Base-by-base conservation (phyloP, 306 rosid species). In the Cucurbita pepo region DNA sequence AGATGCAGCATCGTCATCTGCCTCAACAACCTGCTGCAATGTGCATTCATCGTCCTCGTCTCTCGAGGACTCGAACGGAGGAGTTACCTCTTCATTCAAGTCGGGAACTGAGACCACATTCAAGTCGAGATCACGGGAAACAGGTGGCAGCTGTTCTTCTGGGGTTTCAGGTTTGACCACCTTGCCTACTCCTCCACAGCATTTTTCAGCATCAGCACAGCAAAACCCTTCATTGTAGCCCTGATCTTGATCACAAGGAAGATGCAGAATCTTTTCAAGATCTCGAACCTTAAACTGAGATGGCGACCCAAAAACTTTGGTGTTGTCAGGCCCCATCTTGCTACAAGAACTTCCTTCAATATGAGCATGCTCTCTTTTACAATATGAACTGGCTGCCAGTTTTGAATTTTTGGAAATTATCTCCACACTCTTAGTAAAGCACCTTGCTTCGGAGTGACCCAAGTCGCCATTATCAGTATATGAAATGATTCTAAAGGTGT, bases 401-500 rank as follows among this genome's bases (percentile, higher is more conserved):
- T 64, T 74, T 4, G 89, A 75, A 69, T 73, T 83, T 77, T 83
- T 95, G 69, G 82, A 82, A 71, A 95, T 79, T 78, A 95, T 77
- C 85, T 91, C 99, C 52, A 91, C 71, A 66, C 99, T 95, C 84
- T 84, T 91, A 70, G 97, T 91, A 86, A 95, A 95, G 83, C 99
- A 95, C 86, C 88, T 91, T 0, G 92, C 92, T 88, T 95, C 92
- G 19, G 99, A 95, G 86, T 95, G 99, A 78, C 99, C 99, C 81
- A 86, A 85, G 81, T 95, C 99, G 69, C 92, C 84, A 18, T 40
- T 67, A 74, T 91, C 95, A 0, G 89, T 86, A 72, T 63, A 89
- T 30, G 99, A 95, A 73, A 95, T 61, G 10, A 95, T 89, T 73
- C 96, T 84, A 76, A 95, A 95, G 8, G 92, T 86, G 81, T 95